Evolutionary conservation across 257 asterid species (phyloP), one percentile per base, ranked within the genome.

Genomic region (Plantago major): DNA sequence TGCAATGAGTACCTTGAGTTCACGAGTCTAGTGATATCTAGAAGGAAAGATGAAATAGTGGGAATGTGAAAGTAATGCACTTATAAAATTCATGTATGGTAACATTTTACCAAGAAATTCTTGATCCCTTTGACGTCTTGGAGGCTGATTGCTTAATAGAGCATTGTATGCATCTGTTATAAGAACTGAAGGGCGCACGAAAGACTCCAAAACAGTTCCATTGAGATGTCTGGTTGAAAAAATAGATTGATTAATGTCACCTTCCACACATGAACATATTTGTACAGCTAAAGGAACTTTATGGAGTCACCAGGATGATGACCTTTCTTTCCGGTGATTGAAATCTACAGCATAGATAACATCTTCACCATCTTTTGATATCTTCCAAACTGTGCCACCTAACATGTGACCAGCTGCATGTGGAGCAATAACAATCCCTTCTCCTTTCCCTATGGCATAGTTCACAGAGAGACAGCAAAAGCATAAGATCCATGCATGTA

Each of bases 291-390:
- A 70, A 53, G 64, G 60, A 67, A 58, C 49, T 60, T 51, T 60
- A 60, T 58, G 67, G 57, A 59, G 60, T 65, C 67, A 28, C 46
- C 50, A 66, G 52, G 67, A 55, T 62, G 71, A 71, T 42, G 58
- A 92, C 97, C 96, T 93, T 80, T 93, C 99, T 73, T 89, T 89
- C 56, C 97, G 95, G 64, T 93, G 99, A 78, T 93, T 93, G 76
- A 93, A 93, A 77, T 89, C 97, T 54, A 87, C 99, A 58, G 97
- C 99, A 73, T 93, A 93, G 60, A 89, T 93, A 76, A 93, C 89
- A 72, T 93, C 99, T 78, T 93, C 99, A 57, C 99, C 99, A n/a
- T 89, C 99, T 78, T 89, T 93, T 15, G 99, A 89, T 65, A 93
- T 71, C 78, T 76, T 93, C 99, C 99, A 93, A 71, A 85, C 61